These are phyloP conservation scores for Fraxinus velutina DNA, from an alignment of 305 asterid species.

Conservation along the genomic window DNA sequence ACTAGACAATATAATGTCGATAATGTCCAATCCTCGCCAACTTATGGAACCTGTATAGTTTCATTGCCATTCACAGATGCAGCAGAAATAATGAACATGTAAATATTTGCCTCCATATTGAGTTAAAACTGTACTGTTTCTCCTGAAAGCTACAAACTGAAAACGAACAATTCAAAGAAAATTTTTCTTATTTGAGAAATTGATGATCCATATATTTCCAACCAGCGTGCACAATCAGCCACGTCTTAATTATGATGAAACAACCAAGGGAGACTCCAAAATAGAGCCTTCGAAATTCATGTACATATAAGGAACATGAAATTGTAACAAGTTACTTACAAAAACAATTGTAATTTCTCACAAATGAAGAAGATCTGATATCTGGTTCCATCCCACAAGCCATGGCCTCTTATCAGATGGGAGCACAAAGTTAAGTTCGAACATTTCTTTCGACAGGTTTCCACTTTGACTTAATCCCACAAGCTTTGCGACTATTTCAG, in stretches of 20 bases:
- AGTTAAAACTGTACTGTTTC: background rate
- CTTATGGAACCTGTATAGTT: background rate
- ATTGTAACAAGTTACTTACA: constrained; percentile 25
- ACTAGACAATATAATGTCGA: background rate
- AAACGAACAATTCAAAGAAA: background rate
- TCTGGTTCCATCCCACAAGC: constrained; percentile 87
- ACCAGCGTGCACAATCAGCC: background rate
- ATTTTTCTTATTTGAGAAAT: background rate
- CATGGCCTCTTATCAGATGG: constrained; percentile 85
- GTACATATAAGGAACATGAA: background rate
- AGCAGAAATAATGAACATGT: background rate
- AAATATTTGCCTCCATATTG: background rate
- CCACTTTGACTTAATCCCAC: constrained; percentile 81
- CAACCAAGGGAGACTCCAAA: constrained; percentile 23
- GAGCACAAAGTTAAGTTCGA: constrained; percentile 81
- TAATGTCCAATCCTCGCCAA: background rate
- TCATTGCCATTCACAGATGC: background rate
- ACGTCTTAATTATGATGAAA: background rate
- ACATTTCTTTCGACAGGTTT: constrained; percentile 84
- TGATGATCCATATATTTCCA: background rate
- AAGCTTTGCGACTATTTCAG: constrained; percentile 83
- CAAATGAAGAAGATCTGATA: constrained; percentile 72
- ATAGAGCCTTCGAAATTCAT: constrained; percentile 32
- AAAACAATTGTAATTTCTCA: constrained; percentile 38
- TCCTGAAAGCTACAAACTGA: background rate